A percentile compares a stretch with the other conserved stretches of the same genome.
Conservation (phyloP, 2,329 filamentous ascomycete genomes). For the Pestalotiopsis sp. region DNA sequence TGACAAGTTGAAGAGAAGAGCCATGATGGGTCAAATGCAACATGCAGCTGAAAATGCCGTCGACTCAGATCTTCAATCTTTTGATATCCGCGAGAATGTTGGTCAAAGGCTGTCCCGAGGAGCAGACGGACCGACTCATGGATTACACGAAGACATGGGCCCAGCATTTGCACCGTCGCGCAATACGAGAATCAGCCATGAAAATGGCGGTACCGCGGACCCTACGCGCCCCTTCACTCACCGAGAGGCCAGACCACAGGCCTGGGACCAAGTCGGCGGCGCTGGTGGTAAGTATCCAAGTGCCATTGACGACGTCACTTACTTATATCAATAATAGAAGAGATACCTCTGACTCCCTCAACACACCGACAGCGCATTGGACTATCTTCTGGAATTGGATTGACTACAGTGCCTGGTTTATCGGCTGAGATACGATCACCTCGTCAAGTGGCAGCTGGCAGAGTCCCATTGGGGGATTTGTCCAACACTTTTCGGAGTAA, state of each 20-base stretch:
- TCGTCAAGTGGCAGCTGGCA: slow-evolving; percentile 18
- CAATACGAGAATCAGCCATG: background rate
- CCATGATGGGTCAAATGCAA: slow-evolving; percentile 56
- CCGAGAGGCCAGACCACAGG: background rate
- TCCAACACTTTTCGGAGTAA: slow-evolving; percentile 20
- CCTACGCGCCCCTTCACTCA: background rate
- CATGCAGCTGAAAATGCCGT: slow-evolving; percentile 54
- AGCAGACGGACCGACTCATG: background rate
- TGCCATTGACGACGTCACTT: slow-evolving; percentile 2
- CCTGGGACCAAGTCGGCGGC: background rate
- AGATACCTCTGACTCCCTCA: slow-evolving; percentile 34
- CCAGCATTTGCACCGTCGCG: background rate
- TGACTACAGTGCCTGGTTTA: slow-evolving; percentile 32
- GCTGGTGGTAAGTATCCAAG: background rate
- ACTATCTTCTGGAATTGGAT: slow-evolving; percentile 22
- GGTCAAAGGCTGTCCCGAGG: slow-evolving; percentile 9
- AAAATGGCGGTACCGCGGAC: slow-evolving; percentile 13
- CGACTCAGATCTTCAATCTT: slow-evolving; percentile 39
- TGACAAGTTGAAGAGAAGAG: slow-evolving; percentile 59
- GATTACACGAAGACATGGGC: background rate
- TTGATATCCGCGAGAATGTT: slow-evolving; percentile 15
- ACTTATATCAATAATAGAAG: slow-evolving; percentile 19
- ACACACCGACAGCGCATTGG: slow-evolving; percentile 33
- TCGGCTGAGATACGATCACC: slow-evolving; percentile 28
- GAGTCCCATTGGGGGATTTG: slow-evolving; percentile 16